Percentiles rank a stretch among this genome's conserved stretches.
Evolutionary conservation across 805 yeast genomes (phyloP).

Genomic region (Metschnikowia peoriensis): DNA sequence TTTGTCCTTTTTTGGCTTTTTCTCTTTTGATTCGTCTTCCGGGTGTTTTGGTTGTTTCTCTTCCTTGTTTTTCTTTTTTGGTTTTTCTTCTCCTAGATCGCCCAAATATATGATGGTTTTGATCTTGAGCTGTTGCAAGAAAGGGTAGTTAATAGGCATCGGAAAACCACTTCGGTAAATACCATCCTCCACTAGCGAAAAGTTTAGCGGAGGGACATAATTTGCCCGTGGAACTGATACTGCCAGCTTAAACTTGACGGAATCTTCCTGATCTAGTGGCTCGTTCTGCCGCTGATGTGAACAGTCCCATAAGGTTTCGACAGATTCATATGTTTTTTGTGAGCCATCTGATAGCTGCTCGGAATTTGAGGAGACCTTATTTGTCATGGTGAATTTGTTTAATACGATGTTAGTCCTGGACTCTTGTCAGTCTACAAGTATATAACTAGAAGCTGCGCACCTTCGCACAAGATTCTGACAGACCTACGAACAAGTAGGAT

Average conservation of each 20-base stretch:
- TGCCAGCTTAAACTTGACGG: background rate
- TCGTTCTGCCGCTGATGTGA: constrained; percentile 7
- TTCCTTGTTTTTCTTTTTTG: constrained; percentile 23
- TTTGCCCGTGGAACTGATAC: constrained; percentile 10
- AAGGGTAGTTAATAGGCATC: constrained; percentile 79
- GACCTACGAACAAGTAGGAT: background rate
- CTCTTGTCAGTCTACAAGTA: background rate
- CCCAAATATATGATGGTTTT: constrained; percentile 82
- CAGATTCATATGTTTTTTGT: background rate
- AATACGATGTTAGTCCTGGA: background rate
- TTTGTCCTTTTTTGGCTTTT: constrained; percentile 31
- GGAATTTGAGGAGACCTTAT: background rate
- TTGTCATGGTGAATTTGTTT: background rate
- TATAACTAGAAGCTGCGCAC: background rate
- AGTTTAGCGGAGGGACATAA: constrained; percentile 86
- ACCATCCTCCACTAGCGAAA: constrained; percentile 82
- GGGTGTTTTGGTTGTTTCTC: constrained; percentile 20
- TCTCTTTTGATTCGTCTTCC: constrained; percentile 13
- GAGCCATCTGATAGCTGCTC: background rate
- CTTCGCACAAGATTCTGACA: background rate
- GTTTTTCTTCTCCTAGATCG: constrained; percentile 47
- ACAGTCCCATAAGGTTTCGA: constrained; percentile 1
- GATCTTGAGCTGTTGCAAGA: constrained; percentile 63
- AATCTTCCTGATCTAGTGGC: background rate
- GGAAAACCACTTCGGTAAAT: constrained; percentile 94